Percentiles rank a stretch among this genome's conserved stretches.
Conservation (phyloP, 2,329 filamentous ascomycete genomes). For the Aspergillus neoniger region DNA sequence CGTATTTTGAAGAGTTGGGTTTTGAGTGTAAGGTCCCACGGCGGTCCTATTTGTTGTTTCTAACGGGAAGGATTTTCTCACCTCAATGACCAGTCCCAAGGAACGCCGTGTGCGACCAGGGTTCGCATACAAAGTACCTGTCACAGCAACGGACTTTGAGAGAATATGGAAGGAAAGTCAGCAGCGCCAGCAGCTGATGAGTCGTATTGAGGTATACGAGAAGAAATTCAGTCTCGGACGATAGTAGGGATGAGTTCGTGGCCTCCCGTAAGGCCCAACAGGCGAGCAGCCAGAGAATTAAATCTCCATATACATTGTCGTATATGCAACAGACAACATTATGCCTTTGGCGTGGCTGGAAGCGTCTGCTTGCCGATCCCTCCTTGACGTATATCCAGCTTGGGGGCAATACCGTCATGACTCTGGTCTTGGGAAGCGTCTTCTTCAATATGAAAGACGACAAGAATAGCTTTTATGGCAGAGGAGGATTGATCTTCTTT, state of each 20-base stretch:
- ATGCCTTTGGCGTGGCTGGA: conserved; percentile 76
- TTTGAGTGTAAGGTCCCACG: conserved; percentile 53
- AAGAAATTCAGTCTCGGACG: background rate
- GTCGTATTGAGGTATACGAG: too few relatives aligned
- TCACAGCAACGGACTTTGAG: conserved; percentile 59
- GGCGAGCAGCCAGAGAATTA: conserved; percentile 52
- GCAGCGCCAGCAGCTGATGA: too few relatives aligned
- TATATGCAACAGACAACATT: conserved; percentile 71
- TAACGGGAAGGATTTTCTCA: conserved; percentile 59
- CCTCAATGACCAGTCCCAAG: conserved; percentile 62
- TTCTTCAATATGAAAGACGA: conserved; percentile 70
- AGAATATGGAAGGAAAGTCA: too few relatives aligned
- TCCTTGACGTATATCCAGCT: conserved; percentile 66
- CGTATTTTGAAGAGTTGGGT: conserved; percentile 67
- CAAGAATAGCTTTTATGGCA: conserved; percentile 71
- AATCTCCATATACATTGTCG: conserved; percentile 79
- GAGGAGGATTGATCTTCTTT: conserved; percentile 78
- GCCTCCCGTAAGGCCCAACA: conserved; percentile 38
- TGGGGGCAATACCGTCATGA: conserved; percentile 67
- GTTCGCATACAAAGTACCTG: conserved; percentile 55
- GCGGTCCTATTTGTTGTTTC: too few relatives aligned
- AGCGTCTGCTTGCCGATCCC: conserved; percentile 71
- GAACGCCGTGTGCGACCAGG: conserved; percentile 59
- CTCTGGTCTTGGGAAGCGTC: conserved; percentile 72
- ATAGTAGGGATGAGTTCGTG: conserved; percentile 39